These are phyloP conservation scores for Calonectria ilicicola DNA, from an alignment of 2,329 filamentous ascomycete genomes.

Conservation along the genomic window DNA sequence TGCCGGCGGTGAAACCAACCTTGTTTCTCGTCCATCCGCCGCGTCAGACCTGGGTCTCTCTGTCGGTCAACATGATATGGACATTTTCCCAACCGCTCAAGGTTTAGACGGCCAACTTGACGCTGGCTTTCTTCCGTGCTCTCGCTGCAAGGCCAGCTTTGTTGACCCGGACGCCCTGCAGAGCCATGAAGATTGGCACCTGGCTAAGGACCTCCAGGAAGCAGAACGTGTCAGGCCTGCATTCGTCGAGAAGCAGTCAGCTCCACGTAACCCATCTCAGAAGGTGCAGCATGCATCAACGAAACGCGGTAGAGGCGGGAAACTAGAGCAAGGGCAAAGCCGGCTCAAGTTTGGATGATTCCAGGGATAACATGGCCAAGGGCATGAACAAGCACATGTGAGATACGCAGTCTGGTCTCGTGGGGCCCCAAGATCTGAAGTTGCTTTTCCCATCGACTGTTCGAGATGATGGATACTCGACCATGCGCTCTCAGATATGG, in stretches of 20 bases:
- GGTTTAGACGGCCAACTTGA: conserved; percentile 43
- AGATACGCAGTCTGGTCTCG: conserved; percentile 1
- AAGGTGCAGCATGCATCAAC: conserved; percentile 51
- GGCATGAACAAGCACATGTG: conserved; percentile 3
- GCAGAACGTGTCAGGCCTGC: conserved; percentile 64
- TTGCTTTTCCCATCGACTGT: conserved; percentile 4
- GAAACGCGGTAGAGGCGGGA: conserved; percentile 54
- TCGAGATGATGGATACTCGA: not conserved
- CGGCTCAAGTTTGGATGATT: conserved; percentile 70
- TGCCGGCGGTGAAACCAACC: conserved; percentile 32
- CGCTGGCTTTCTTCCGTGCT: conserved; percentile 62
- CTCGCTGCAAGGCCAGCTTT: conserved; percentile 74
- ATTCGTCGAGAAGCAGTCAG: conserved; percentile 54
- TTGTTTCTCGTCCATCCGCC: conserved; percentile 20
- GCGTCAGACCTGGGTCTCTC: conserved; percentile 14
- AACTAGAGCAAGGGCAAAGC: conserved; percentile 69
- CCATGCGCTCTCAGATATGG: conserved; percentile 7
- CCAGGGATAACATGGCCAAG: conserved; percentile 5
- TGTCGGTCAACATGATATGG: conserved; percentile 23
- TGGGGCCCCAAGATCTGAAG: conserved; percentile 9
- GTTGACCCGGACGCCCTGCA: conserved; percentile 68
- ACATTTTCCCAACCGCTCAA: conserved; percentile 31
- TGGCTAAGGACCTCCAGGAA: conserved; percentile 86
- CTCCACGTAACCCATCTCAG: conserved; percentile 45
- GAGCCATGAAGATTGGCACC: conserved; percentile 94